These are phyloP conservation scores for Ceratocystis smalleyi DNA, from an alignment of 2,329 filamentous ascomycete genomes.

Conservation along the genomic window DNA sequence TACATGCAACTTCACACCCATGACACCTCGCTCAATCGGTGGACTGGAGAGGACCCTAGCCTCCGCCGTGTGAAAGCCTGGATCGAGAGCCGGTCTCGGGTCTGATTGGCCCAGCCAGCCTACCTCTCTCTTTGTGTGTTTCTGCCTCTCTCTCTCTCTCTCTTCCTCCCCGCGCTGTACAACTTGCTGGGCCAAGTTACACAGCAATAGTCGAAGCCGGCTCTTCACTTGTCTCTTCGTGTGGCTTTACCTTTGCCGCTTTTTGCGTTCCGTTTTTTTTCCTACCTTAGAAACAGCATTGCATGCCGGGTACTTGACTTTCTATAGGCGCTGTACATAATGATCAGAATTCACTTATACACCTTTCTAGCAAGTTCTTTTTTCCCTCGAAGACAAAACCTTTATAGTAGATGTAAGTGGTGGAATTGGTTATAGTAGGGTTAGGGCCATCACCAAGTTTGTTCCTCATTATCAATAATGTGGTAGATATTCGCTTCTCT, in stretches of 20 bases:
- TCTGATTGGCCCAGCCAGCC: background rate
- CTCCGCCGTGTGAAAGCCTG: slow-evolving; percentile 42
- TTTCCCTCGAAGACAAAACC: too few relatives aligned
- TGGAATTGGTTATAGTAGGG: too few relatives aligned
- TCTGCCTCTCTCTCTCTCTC: slow-evolving; percentile 8
- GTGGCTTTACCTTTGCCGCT: background rate
- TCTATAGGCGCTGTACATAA: background rate
- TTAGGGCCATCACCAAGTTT: too few relatives aligned
- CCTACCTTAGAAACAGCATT: slow-evolving; percentile 6
- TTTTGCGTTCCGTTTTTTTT: slow-evolving; percentile 6
- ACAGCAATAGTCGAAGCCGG: background rate
- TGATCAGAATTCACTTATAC: background rate
- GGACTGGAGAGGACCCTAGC: slow-evolving; percentile 47
- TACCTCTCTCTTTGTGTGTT: background rate
- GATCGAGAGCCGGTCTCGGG: slow-evolving; percentile 31
- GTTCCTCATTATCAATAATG: too few relatives aligned
- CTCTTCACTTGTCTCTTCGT: background rate
- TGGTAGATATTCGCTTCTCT: too few relatives aligned
- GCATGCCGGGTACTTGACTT: background rate
- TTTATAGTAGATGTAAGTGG: too few relatives aligned
- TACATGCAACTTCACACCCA: slow-evolving; percentile 39
- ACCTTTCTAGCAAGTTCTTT: too few relatives aligned
- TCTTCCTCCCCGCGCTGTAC: background rate
- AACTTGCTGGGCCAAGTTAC: slow-evolving; percentile 1
- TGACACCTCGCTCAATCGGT: slow-evolving; percentile 42